Base-by-base conservation (phyloP, 495 filamentous ascomycete genomes). In the Paragyromitra xinjiangensis region DNA sequence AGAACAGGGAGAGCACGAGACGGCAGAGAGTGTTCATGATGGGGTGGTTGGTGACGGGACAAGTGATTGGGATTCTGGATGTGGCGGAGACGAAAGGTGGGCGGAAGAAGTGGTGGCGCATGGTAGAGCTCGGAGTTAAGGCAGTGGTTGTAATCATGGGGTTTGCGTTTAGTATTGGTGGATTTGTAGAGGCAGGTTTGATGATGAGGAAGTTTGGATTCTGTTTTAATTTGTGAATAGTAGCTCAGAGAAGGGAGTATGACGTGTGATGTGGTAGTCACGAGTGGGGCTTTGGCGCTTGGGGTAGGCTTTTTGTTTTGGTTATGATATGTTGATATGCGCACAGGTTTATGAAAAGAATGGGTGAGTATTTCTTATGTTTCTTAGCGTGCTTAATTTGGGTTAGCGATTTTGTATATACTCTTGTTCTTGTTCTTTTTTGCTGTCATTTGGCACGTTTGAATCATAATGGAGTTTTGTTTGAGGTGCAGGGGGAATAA, bases 11-110 rank as follows among this genome's bases (percentile, higher is more conserved):
- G 3, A 85, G 83, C 48, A 84, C 83, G 7, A 14, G 40, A 0
- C 58, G 72, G 14, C 84, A 85, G 71, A 75, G 83, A 14, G 69
- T 75, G 8, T 85, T 85, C 77, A 85, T 81, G 70, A 83, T 85
- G 81, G 71, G 70, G 2, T 85, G 84, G 85, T 42, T 85, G 26
- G 78, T 80, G 4, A 58, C 80, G 0, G 83, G 83, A 2, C 82
- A 83, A 51, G 39, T 69, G 16, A 72, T 76, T 50, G 83, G 83
- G 14, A 65, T 78, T 6, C 42, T 80, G 0, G 71, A 81, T 58
- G 63, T 83, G 26, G 81, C 77, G 3, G 80, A 73, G 75, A 71
- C 71, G 6, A 77, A 80, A 9, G 79, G 78, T 6, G 66, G 73
- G 16, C 53, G 73, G 39, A 79, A 79, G 68, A 78, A 58, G 64